Conservation (phyloP, 2,329 filamentous ascomycete species). For the Tricladium varicosporioides region DNA sequence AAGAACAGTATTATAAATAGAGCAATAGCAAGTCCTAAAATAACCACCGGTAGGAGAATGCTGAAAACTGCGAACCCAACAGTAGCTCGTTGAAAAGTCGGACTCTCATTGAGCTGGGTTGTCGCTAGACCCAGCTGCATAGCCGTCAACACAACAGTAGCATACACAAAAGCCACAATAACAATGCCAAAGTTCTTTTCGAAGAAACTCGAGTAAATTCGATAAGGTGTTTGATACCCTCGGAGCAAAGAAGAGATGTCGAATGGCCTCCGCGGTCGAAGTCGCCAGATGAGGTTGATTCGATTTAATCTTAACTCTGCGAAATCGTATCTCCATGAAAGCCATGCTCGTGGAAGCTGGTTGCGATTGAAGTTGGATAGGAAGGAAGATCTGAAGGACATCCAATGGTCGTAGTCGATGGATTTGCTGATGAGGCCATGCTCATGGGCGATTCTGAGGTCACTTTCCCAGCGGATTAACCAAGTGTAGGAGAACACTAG, state of each 20-base stretch:
- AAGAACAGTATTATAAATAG: constrained; percentile 2
- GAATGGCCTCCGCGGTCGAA: background rate
- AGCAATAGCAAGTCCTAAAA: constrained; percentile 4
- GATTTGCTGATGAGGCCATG: constrained; percentile 28
- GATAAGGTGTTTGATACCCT: constrained; percentile 10
- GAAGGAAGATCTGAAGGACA: constrained; percentile 17
- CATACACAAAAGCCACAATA: constrained; percentile 39
- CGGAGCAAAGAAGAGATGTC: constrained; percentile 2
- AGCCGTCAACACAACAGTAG: constrained; percentile 45
- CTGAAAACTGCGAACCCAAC: constrained; percentile 50
- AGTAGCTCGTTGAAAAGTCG: constrained; percentile 41
- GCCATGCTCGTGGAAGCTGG: constrained; percentile 18
- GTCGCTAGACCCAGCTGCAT: constrained; percentile 49
- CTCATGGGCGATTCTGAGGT: constrained; percentile 36
- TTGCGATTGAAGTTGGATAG: constrained; percentile 7
- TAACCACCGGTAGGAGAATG: constrained; percentile 38
- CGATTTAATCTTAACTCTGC: constrained; percentile 36
- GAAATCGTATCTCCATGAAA: constrained; percentile 33
- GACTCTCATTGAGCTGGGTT: constrained; percentile 33
- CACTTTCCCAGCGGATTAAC: constrained; percentile 35
- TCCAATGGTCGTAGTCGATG: constrained; percentile 26
- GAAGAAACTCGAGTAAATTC: constrained; percentile 42
- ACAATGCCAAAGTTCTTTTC: constrained; percentile 43
- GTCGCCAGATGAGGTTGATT: constrained; percentile 29
- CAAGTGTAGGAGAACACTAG: constrained; percentile 35